phyloP scores from a whole-genome alignment of 345 rosid species.

The Raphanus sativus region DNA sequence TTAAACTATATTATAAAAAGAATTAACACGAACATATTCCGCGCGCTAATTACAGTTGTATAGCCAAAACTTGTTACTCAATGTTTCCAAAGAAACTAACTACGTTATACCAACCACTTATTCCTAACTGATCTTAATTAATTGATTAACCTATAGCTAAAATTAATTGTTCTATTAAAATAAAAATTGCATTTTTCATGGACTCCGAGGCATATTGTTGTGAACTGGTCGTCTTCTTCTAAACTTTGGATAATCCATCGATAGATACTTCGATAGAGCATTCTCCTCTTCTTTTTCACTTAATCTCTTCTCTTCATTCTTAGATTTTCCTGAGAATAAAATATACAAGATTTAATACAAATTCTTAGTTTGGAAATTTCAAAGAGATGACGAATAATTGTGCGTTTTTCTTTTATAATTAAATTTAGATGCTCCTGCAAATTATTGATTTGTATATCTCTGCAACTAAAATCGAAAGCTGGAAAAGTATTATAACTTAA shows the following conservation, averaged over 20 bases:
- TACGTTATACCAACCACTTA: conserved; percentile 22
- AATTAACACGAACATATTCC: conserved; percentile 28
- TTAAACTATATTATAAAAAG: not conserved
- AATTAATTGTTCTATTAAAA: not conserved
- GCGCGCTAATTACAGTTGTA: conserved; percentile 41
- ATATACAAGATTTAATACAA: not conserved
- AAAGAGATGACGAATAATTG: not conserved
- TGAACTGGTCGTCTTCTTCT: conserved; percentile 76
- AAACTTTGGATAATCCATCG: conserved; percentile 76
- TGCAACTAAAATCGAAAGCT: conserved; percentile 2
- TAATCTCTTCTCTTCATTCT: conserved; percentile 21
- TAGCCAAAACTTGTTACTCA: conserved; percentile 35
- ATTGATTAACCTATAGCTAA: conserved; percentile 18
- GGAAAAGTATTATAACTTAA: not conserved
- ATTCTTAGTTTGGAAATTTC: not conserved
- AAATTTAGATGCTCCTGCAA: not conserved
- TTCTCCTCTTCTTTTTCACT: conserved; percentile 44
- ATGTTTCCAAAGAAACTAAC: conserved; percentile 10
- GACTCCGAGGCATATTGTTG: conserved; percentile 64
- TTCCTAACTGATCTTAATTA: conserved; percentile 7
- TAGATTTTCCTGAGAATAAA: conserved; percentile 30
- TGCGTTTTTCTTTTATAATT: not conserved
- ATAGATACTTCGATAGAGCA: conserved; percentile 47
- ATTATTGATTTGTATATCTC: not conserved
- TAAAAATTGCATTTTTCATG: conserved; percentile 29